Evolutionary conservation across 1,139 yeast species (phyloP), one percentile per base, ranked within the genome.

Genomic region (Suhomyces guaymorum): DNA sequence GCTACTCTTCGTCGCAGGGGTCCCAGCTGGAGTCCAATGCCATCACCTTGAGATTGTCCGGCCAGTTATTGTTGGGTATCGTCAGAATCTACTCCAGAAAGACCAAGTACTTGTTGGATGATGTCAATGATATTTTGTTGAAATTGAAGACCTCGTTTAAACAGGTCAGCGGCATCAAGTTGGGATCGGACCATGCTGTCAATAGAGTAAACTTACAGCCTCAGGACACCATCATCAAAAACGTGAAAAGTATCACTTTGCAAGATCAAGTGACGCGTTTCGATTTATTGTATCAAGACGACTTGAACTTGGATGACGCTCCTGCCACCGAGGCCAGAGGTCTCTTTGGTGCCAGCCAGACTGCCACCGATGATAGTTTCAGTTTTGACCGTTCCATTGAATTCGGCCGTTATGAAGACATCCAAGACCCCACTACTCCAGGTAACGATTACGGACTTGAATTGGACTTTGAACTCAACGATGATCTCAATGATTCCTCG

Each of bases 61-160:
- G 97, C 7, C 97, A 89, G 53, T 68, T 90, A 38, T 68, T 92
- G 33, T 78, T 86, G 37, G 97, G 97, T 32, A 88, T 92, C 9
- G 95, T 89, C 20, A 73, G 89, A 39, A 90, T 92, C 15, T 90
- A 89, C 59, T 82, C 92, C 20, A 71, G 94, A 42, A 88, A 90
- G 61, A 89, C 97, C 15, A 82, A 82, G 48, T 86, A 87, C 48
- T 67, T 92, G 27, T 68, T 86, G 33, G 94, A 88, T 42, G 98
- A 92, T 54, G 92, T 89, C 26, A 76, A 80, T 33, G 95, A 87
- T 47, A 83, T 90, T 2, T 64, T 90, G 38, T 63, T 80, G 43
- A 83, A 81, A 53, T 68, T 90, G 48, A 86, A 85, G 50, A 76
- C 84, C 30, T 78, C 95, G 3, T 90, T 90, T 61, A 62, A 62